Evolutionary conservation across 1,284 basidiomycete species (phyloP), one percentile per base, ranked within the genome.

Genomic region (Ceratorhiza oryzae-sativae): DNA sequence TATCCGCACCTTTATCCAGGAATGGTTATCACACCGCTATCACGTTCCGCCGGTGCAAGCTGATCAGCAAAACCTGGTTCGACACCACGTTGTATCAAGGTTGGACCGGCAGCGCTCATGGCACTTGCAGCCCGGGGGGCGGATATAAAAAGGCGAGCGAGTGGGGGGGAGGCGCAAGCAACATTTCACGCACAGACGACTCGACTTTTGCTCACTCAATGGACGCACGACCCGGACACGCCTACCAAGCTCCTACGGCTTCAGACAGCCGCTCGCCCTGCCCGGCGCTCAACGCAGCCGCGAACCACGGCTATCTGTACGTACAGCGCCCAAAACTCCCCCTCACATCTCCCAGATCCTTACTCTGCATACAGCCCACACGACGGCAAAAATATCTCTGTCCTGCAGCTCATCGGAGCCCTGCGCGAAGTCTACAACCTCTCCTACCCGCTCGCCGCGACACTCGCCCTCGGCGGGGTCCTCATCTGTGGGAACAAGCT

Each of bases 261-360:
- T 75, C 72, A 27, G 81, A 80, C 73, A 78, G 78, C 71, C 79
- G 82, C 25, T 80, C 79, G 5, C 82, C 82, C 2, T 83, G 82
- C 71, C 82, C 82, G 13, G 82, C 81, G 6, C 75, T 83, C 71
- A 83, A 83, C 72, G 77, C 81, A 10, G 77, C 83, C 25, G 81
- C 82, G 32, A 83, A 83, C 72, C 82, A 82, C 60, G 77, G 78
- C 25, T 80, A 80, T 71, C 68, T 82, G 82, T 82, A 53, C 70
- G 81, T 77, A 34, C 27, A 45, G 13, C 18, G 23, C 55, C n/a
- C n/a, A n/a, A n/a, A n/a, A 25, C 23, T 4, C 36, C n/a, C 32
- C 32, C n/a, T 48, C 23, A 20, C 68, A 23, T 46, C 23, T 42
- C 23, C 23, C 39, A 56, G 27, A 27, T 30, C 23, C 53, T 18